Conservation (phyloP, 2,329 filamentous ascomycete species). For the Setomelanomma holmii region DNA sequence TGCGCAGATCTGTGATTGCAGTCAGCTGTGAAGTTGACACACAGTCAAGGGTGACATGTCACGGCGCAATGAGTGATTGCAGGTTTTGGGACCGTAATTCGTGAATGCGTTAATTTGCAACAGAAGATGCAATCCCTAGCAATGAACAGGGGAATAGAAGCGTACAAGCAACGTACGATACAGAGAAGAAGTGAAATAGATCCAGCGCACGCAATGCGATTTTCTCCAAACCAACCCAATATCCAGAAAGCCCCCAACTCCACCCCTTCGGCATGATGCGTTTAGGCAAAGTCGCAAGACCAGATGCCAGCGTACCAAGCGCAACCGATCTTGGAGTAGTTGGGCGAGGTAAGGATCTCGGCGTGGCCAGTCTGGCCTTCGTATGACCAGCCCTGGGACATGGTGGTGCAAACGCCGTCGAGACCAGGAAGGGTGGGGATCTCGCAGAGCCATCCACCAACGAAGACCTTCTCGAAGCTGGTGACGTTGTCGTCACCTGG, state of each 20-base stretch:
- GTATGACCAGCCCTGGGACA: conserved; percentile 39
- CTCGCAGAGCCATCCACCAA: conserved; percentile 48
- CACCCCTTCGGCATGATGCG: conserved; percentile 3
- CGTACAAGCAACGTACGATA: conserved; percentile 21
- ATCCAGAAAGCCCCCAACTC: conserved; percentile 7
- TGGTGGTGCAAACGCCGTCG: conserved; percentile 28
- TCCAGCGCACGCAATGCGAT: conserved; percentile 18
- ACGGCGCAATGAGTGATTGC: not conserved
- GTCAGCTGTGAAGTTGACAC: not conserved
- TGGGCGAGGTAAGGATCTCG: conserved; percentile 34
- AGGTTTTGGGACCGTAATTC: conserved; percentile 12
- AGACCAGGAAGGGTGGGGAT: conserved; percentile 33
- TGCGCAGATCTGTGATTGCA: not conserved
- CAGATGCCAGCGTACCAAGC: conserved; percentile 31
- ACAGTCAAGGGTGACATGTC: not conserved
- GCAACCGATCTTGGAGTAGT: conserved; percentile 43
- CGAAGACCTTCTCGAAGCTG: conserved; percentile 39
- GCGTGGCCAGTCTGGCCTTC: conserved; percentile 41
- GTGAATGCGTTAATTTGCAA: conserved; percentile 20
- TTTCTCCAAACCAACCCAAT: conserved; percentile 22
- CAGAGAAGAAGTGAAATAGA: conserved; percentile 21
- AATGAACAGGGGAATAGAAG: conserved; percentile 15
- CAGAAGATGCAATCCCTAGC: conserved; percentile 9
- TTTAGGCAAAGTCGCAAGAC: conserved; percentile 42
- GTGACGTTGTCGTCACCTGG: conserved; percentile 23